Percentiles rank a stretch among this genome's conserved stretches.
phyloP scores from a whole-genome alignment of 495 filamentous ascomycete species.

The Penicillium waksmanii region DNA sequence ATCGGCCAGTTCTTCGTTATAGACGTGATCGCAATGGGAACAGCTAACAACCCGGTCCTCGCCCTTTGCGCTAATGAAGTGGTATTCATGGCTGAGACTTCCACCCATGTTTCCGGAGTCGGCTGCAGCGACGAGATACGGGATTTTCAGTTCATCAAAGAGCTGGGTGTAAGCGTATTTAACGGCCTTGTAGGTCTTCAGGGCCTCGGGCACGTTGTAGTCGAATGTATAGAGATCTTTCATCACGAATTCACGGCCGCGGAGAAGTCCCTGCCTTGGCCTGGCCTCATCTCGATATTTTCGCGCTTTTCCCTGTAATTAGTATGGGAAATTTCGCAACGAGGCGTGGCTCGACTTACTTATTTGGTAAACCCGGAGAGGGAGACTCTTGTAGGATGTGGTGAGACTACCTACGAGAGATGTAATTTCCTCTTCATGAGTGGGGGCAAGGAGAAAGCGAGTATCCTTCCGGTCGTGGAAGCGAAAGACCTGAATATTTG shows the following conservation, averaged over 20 bases:
- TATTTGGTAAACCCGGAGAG: constrained; percentile 88
- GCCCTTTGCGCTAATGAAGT: constrained; percentile 77
- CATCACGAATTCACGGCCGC: constrained; percentile 95
- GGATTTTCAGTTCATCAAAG: constrained; percentile 83
- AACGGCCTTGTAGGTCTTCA: constrained; percentile 77
- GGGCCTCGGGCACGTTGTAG: constrained; percentile 61
- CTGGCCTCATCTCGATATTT: constrained; percentile 94
- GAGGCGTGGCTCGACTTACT: constrained; percentile 48
- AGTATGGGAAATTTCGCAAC: neutral
- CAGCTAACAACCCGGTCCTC: constrained; percentile 87
- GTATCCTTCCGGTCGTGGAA: constrained; percentile 79
- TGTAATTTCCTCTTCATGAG: constrained; percentile 97
- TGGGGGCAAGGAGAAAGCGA: constrained; percentile 81
- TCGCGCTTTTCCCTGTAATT: constrained; percentile 56
- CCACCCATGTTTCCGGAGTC: constrained; percentile 97
- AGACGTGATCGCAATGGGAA: constrained; percentile 69
- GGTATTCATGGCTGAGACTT: constrained; percentile 90
- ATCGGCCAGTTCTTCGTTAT: constrained; percentile 82
- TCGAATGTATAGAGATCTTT: constrained; percentile 99
- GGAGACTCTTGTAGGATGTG: constrained; percentile 86
- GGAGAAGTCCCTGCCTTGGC: constrained; percentile 84
- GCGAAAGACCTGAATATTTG: constrained; percentile 67
- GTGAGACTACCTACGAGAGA: constrained; percentile 70
- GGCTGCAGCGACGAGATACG: constrained; percentile 82
- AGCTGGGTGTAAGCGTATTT: constrained; percentile 69